Conservation (phyloP, 2,329 filamentous ascomycete species). For the Aspergillus fumigatiaffinis region DNA sequence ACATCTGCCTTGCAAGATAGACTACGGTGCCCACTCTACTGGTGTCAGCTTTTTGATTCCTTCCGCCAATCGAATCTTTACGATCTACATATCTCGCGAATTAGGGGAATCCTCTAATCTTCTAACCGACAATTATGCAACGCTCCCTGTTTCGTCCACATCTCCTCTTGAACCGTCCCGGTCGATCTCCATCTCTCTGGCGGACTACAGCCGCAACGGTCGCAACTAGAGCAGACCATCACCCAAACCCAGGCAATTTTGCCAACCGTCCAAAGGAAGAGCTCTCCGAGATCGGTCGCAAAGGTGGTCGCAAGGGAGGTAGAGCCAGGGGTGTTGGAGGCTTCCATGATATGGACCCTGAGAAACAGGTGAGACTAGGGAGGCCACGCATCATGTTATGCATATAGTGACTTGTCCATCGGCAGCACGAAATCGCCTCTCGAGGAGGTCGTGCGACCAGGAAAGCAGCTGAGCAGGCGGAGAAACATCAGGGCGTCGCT, state of each 20-base stretch:
- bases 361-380: slow-evolving; percentile 23
- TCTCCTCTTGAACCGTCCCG: not conserved
- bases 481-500: slow-evolving; percentile 6
- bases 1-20: not conserved
- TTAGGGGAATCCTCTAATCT: no score
- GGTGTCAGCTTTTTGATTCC: not conserved
- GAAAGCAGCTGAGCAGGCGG: slow-evolving; percentile 9
- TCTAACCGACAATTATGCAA: not conserved
- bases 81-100: not conserved
- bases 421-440: slow-evolving; percentile 20
- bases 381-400: not conserved
- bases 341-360: slow-evolving; percentile 25
- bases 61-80: not conserved
- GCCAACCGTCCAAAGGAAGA: slow-evolving; percentile 27
- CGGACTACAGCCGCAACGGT: not conserved
- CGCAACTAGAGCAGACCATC: slow-evolving; percentile 16
- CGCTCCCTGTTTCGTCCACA: not conserved
- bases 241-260: slow-evolving; percentile 33
- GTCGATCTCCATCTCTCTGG: not conserved
- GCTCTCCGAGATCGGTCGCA: slow-evolving; percentile 21
- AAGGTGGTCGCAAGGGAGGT: slow-evolving; percentile 26
- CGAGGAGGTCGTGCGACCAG: slow-evolving; percentile 20
- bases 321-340: slow-evolving; percentile 23
- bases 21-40: not conserved
- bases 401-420: slow-evolving; percentile 3